Evolutionary conservation across 1,284 basidiomycete species (phyloP), one percentile per base, ranked within the genome.

Genomic region (Gymnopus androsaceus): DNA sequence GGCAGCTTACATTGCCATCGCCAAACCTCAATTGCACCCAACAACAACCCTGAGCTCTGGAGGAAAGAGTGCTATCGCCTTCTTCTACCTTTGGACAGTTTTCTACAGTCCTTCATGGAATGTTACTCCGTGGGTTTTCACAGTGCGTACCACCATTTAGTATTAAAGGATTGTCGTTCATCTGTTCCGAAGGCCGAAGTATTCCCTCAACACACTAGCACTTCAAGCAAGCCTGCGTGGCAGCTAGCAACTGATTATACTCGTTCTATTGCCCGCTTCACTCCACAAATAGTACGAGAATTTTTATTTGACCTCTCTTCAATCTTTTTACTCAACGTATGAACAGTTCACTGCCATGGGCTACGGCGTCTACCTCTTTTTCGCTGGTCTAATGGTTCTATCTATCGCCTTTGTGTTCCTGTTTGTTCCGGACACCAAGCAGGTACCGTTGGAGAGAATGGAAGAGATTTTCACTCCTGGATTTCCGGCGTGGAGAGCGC

Each of bases 51-150:
- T 74, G 11, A 56, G 54, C 3, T 40, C 63, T 6, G 70, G 69
- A 8, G 69, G 70, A 1, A 68, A 63, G 25, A 69, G 66, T 52
- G 69, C 68, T 15, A 66, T 72, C 34, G 68, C 64, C 3, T 71
- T 71, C 61, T 72, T 74, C 57, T 73, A 74, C 58, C 60, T 73
- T 19, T 74, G 71, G 69, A 72, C 71, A 0, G 64, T 69, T 12
- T 73, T 70, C 56, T 73, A 74, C 54, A 66, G 65, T 3, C 70
- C 71, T 7, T 67, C 70, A 2, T 74, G 71, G 72, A 72, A 72
- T 36, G 71, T 69, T 14, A 46, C 44, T 15, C 44, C 44, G 28
- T 46, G 44, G 44, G 44, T 42, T 14, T 42, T 25, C 23, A 42
- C 41, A 15, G n/a, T n/a, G n/a, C n/a, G n/a, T n/a, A n/a, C n/a